These are phyloP conservation scores for Naganishia sp. DNA, from an alignment of 1,284 basidiomycete genomes.

Conservation along the genomic window DNA sequence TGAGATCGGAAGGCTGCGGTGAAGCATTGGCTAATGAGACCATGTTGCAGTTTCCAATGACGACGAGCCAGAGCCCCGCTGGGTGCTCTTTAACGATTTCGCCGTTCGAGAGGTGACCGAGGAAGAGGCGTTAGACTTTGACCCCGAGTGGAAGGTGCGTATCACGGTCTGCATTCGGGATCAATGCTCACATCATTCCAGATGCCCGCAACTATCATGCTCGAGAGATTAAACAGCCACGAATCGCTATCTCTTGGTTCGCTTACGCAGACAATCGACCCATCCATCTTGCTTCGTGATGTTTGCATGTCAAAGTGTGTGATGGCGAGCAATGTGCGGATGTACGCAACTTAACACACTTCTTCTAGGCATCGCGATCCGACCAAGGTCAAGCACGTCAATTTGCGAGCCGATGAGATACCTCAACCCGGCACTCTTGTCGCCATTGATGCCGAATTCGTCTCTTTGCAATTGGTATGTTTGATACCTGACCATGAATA, in stretches of 20 bases:
- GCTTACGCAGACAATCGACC: conserved; percentile 70
- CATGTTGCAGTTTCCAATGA: conserved; percentile 3
- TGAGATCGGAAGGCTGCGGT: conserved; percentile 42
- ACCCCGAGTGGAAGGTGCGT: conserved; percentile 83
- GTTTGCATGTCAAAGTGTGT: conserved; percentile 79
- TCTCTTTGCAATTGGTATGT: conserved; percentile 83
- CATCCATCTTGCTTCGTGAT: conserved; percentile 77
- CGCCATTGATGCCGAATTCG: conserved; percentile 97
- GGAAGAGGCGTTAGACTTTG: conserved; percentile 82
- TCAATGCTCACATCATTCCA: conserved; percentile 44
- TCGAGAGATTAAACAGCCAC: conserved; percentile 71
- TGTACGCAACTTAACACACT: background rate
- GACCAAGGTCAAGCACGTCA: conserved; percentile 77
- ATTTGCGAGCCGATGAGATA: conserved; percentile 71
- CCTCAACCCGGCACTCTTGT: conserved; percentile 83
- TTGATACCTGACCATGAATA: background rate
- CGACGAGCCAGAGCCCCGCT: conserved; percentile 48
- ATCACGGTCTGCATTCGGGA: background rate
- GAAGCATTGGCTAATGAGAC: background rate
- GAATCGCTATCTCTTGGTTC: conserved; percentile 64
- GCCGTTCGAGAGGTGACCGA: conserved; percentile 80
- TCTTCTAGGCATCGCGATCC: conserved; percentile 63
- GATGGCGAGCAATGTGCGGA: background rate
- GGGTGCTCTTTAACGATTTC: conserved; percentile 98
- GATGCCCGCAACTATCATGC: conserved; percentile 85